Evolutionary conservation across 2,329 filamentous ascomycete species (phyloP).

Genomic region (Coniochaeta sp.): DNA sequence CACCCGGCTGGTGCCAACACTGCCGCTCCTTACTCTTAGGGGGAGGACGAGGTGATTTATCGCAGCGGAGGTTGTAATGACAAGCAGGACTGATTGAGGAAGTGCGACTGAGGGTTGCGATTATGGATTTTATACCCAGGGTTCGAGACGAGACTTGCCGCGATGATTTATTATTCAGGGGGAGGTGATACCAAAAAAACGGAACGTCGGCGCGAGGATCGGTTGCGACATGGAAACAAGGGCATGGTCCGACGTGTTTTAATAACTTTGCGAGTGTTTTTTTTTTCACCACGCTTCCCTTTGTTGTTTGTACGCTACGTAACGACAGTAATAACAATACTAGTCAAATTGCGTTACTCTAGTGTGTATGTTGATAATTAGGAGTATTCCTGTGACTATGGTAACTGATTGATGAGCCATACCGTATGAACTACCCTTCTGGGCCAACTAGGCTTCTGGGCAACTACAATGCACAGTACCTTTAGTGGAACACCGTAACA

Average conservation of each 20-base stretch:
- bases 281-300: not conserved
- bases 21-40: not conserved
- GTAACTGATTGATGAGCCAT: no score
- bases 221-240: not conserved
- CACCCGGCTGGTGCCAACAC: not conserved
- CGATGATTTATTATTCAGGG: not conserved
- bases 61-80: not conserved
- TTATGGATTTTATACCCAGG: slow-evolving; percentile 1
- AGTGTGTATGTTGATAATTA: no score
- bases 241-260: not conserved
- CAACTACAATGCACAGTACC: no score
- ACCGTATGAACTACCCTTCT: no score
- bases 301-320: not conserved
- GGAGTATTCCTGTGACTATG: no score
- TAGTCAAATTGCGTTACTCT: not conserved
- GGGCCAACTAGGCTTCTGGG: no score
- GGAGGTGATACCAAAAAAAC: not conserved
- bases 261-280: not conserved
- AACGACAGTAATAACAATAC: not conserved
- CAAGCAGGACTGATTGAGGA: not conserved
- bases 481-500: no score
- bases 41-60: not conserved
- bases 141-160: not conserved
- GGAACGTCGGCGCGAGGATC: not conserved
- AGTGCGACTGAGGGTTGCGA: not conserved